phyloP scores from a whole-genome alignment of 2,329 filamentous ascomycete species.

The Aspergillus sojae region DNA sequence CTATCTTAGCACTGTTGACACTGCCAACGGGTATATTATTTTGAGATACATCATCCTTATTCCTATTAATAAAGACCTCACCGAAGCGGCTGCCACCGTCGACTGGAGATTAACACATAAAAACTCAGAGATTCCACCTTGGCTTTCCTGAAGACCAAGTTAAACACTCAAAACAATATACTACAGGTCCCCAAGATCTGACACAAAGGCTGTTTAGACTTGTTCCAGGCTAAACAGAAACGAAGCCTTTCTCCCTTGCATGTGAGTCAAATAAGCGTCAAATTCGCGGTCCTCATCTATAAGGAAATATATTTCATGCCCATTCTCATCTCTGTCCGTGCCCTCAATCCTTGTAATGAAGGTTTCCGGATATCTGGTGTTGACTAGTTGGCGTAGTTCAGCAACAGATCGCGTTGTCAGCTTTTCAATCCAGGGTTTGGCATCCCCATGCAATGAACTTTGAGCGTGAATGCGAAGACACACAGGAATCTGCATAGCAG shows the following conservation, averaged over 20 bases:
- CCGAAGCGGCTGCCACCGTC: background rate
- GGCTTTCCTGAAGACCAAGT: background rate
- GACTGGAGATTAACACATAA: background rate
- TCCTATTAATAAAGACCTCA: background rate
- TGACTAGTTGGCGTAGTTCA: constrained; percentile 65
- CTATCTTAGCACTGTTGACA: background rate
- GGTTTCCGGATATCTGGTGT: constrained; percentile 62
- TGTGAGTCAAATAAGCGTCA: constrained; percentile 69
- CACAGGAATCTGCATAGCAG: constrained; percentile 55
- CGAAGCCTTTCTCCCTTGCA: constrained; percentile 58
- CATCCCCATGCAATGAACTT: constrained; percentile 56
- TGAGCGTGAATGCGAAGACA: constrained; percentile 70
- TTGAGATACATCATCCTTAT: background rate
- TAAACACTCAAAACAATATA: background rate
- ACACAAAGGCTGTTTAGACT: constrained; percentile 15
- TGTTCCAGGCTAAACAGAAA: constrained; percentile 51
- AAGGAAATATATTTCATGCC: constrained; percentile 63
- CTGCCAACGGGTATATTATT: background rate
- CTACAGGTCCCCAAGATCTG: background rate
- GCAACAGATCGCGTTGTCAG: constrained; percentile 60
- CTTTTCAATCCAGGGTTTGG: constrained; percentile 66
- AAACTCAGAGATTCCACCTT: background rate
- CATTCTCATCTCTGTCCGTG: constrained; percentile 62
- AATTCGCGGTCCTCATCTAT: constrained; percentile 74
- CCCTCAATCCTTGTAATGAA: constrained; percentile 66